phyloP scores from a whole-genome alignment of 2,329 filamentous ascomycete genomes.

The Rutstroemia sp. region DNA sequence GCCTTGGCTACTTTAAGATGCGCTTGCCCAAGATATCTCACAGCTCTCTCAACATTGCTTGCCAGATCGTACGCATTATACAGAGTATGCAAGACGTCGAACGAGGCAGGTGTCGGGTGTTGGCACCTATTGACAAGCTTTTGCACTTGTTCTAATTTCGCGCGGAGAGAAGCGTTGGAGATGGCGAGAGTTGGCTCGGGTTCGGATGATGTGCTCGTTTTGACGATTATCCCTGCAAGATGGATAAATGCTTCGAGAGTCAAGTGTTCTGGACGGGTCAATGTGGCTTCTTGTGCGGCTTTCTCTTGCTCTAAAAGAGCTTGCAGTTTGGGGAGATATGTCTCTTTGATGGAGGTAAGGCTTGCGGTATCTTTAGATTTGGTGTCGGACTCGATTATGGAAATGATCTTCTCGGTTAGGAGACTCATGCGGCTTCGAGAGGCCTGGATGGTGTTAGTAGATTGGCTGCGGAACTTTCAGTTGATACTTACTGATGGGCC shows the following conservation, averaged over 20 bases:
- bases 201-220: constrained; percentile 10
- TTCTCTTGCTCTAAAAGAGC: background rate
- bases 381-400: constrained; percentile 12
- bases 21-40: constrained; percentile 15
- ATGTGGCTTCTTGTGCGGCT: background rate
- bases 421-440: constrained; percentile 18
- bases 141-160: constrained; percentile 12
- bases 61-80: constrained; percentile 26
- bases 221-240: constrained; percentile 19
- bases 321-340: background rate
- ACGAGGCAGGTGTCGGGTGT: background rate
- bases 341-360: background rate
- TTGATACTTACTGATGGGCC: constrained; percentile 20
- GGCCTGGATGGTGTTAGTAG: constrained; percentile 16
- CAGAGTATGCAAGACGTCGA: constrained; percentile 20
- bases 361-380: background rate
- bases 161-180: constrained; percentile 13
- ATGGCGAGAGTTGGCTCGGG: constrained; percentile 12
- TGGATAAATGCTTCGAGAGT: constrained; percentile 14
- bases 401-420: constrained; percentile 16
- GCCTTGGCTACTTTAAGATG: constrained; percentile 13
- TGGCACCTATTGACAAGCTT: background rate
- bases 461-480: background rate
- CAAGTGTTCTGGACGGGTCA: constrained; percentile 19
- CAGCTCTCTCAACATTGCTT: constrained; percentile 15